Evolutionary conservation across 1,284 basidiomycete species (phyloP).

Genomic region (Coniferiporia sulphurascens): DNA sequence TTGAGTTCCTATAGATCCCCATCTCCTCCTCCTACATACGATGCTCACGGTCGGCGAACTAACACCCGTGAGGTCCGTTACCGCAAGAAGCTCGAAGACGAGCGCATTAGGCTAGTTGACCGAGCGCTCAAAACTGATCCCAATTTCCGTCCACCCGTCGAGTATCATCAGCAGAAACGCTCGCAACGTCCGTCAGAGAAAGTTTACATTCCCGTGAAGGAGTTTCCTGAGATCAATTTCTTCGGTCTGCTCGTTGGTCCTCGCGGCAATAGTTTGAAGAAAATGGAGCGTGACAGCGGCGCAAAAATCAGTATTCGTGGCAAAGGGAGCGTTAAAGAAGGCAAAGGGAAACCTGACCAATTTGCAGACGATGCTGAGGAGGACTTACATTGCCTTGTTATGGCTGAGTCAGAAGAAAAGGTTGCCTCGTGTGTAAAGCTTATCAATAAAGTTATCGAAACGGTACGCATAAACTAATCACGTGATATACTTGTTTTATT

Average conservation of each 20-base stretch:
- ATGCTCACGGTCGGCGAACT: slow-evolving; percentile 92
- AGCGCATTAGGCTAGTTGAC: slow-evolving; percentile 90
- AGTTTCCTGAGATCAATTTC: slow-evolving; percentile 99
- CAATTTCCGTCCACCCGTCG: slow-evolving; percentile 92
- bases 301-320: slow-evolving; percentile 99
- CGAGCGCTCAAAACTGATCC: slow-evolving; percentile 97
- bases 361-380: slow-evolving; percentile 96
- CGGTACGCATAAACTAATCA: slow-evolving; percentile 52
- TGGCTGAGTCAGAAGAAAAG: slow-evolving; percentile 89
- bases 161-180: slow-evolving; percentile 92
- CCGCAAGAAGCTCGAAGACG: slow-evolving; percentile 96
- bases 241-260: slow-evolving; percentile 98
- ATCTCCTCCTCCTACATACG: slow-evolving; percentile 96
- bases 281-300: slow-evolving; percentile 97
- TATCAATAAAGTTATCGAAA: slow-evolving; percentile 98
- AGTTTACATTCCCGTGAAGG: slow-evolving; percentile 98
- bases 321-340: slow-evolving; percentile 98
- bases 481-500: slow-evolving; percentile 3
- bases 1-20: slow-evolving; percentile 58
- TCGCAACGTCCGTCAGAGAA: slow-evolving; percentile 92
- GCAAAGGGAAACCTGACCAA: slow-evolving; percentile 90
- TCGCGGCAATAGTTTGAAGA: slow-evolving; percentile 97
- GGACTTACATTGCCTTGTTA: slow-evolving; percentile 97
- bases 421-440: slow-evolving; percentile 88
- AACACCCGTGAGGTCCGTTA: slow-evolving; percentile 99